Evolutionary conservation across 1,284 basidiomycete genomes (phyloP).

Genomic region (Cryptococcus amylolentus): DNA sequence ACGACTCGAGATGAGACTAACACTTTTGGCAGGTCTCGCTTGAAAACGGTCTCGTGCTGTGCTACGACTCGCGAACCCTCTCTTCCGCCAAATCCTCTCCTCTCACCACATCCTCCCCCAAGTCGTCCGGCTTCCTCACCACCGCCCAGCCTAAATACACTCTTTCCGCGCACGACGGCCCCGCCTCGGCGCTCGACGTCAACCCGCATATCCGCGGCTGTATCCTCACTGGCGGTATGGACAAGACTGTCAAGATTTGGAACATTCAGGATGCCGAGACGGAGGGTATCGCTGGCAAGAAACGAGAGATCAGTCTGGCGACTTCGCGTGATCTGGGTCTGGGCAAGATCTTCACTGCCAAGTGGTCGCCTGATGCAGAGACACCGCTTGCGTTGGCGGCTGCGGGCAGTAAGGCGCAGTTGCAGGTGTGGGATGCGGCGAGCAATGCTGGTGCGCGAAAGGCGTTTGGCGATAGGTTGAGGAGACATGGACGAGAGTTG

Average conservation of each 20-base stretch:
- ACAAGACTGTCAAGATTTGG: constrained; percentile 94
- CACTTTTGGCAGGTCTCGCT: constrained; percentile 65
- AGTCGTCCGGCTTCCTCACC: constrained; percentile 16
- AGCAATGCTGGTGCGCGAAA: constrained; percentile 73
- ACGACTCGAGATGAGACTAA: background rate
- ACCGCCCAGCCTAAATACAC: constrained; percentile 67
- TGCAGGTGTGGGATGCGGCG: constrained; percentile 93
- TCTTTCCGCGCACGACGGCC: constrained; percentile 90
- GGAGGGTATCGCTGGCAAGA: constrained; percentile 54
- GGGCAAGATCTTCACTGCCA: constrained; percentile 88
- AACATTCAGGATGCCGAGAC: constrained; percentile 69
- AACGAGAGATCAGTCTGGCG: constrained; percentile 79
- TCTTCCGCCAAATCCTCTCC: constrained; percentile 55
- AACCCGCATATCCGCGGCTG: constrained; percentile 88
- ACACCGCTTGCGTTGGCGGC: constrained; percentile 91
- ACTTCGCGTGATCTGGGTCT: constrained; percentile 88
- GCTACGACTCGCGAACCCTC: constrained; percentile 84
- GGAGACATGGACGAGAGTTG: constrained; percentile 63
- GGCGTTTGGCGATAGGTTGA: constrained; percentile 69
- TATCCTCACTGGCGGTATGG: constrained; percentile 86
- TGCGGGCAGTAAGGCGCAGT: constrained; percentile 84
- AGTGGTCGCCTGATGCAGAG: constrained; percentile 76
- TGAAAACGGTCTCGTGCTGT: constrained; percentile 86
- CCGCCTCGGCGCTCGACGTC: constrained; percentile 84
- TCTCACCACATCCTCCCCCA: constrained; percentile 20